These are phyloP conservation scores for Teratosphaeria viscida DNA, from an alignment of 2,329 filamentous ascomycete genomes.

Conservation along the genomic window DNA sequence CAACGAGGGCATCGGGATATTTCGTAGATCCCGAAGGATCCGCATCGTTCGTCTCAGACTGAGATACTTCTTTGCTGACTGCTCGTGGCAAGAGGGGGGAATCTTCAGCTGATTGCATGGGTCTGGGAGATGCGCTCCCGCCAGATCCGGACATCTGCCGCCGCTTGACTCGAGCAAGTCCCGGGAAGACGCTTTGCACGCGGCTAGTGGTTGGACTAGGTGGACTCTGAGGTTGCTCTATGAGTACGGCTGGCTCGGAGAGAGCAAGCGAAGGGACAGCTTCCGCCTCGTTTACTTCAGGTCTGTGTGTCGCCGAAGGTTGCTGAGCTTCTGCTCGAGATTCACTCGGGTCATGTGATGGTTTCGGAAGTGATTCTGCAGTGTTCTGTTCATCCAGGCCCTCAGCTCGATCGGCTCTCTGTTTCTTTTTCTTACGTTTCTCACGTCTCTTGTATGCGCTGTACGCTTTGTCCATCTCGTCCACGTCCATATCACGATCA, in stretches of 20 bases:
- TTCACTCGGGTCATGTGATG: neutral
- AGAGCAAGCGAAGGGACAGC: neutral
- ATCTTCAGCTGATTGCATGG: neutral
- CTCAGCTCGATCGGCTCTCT: slow-evolving; percentile 1
- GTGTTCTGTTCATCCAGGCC: neutral
- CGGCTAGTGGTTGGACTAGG: slow-evolving; percentile 4
- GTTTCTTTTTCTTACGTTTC: slow-evolving; percentile 23
- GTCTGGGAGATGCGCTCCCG: neutral
- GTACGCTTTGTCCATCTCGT: slow-evolving; percentile 25
- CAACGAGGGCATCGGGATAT: neutral
- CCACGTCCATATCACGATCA: slow-evolving; percentile 22
- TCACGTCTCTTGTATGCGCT: slow-evolving; percentile 24
- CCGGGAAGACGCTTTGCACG: slow-evolving; percentile 15
- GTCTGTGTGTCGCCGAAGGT: neutral
- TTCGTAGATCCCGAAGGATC: too few relatives aligned
- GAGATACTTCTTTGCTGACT: neutral
- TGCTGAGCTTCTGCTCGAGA: neutral
- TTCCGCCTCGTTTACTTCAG: neutral
- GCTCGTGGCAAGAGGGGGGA: neutral
- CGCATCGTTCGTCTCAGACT: neutral
- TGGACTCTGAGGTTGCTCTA: neutral
- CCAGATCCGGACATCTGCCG: neutral
- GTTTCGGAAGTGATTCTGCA: neutral
- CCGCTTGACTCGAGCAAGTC: slow-evolving; percentile 16
- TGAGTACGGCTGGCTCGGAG: neutral